Evolutionary conservation across 2,329 filamentous ascomycete genomes (phyloP), one percentile per base, ranked within the genome.

Genomic region (Sporothrix pseudoabietina): DNA sequence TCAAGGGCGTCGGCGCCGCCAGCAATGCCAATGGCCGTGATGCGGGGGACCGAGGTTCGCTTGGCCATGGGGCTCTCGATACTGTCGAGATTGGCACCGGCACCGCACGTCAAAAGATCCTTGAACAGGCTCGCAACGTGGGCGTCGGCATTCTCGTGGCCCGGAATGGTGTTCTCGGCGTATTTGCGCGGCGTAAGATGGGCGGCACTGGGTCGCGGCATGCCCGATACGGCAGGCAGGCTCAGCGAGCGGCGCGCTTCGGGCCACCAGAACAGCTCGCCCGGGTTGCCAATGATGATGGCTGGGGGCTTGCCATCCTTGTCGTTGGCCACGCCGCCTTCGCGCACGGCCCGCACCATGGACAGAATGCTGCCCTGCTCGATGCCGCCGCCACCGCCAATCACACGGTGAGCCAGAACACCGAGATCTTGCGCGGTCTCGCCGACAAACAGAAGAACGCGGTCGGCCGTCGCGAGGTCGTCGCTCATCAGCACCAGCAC

Each of bases 231-330:
- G 3, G 85, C 86, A 0, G 79, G 78, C 0, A 85, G 79, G 0
- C 88, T 92, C 75, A 97, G 84, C 0, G 89, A 85, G 68, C 87
- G 86, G 70, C 85, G 82, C 0, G 86, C 86, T 70, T 87, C 86
- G 55, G 92, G 88, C 80, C 92, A 93, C 90, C 93, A 98, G 77
- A 90, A 84, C 22, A 92, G 83, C 81, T 97, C 90, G 4, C 93
- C 93, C 4, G 89, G 85, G 79, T 97, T 98, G 63, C 93, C 88
- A 35, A 97, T 83, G 39, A 98, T 82, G 72, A 98, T 82, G 3
- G 87, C 91, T 0, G 1, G 79, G 76, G 0, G 26, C 22, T 65
- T 26, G 16, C 78, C 39, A n/a, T 35, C 4, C 7, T 47, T 30
- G 52, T 35, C 41, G 3, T 8, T 19, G 30, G 14, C 0, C 1